Conservation (phyloP, 257 asterid genomes). For the Anisodus tanguticus region DNA sequence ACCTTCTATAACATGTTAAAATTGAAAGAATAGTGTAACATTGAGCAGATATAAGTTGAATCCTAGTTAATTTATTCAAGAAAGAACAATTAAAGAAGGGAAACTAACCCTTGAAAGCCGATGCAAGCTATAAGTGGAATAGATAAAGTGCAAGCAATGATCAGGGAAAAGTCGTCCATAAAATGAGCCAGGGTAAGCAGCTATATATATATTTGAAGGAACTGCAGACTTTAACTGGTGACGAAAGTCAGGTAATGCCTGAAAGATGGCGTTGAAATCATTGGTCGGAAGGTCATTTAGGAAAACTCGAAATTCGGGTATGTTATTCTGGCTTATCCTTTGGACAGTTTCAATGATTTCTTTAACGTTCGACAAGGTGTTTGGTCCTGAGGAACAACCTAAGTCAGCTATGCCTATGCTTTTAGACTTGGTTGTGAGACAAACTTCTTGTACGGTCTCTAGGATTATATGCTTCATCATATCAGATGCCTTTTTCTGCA, state of each 20-base stretch:
- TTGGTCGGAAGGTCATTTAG: slow-evolving; percentile 79
- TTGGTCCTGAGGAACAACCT: slow-evolving; percentile 91
- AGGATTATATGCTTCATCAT: slow-evolving; percentile 62
- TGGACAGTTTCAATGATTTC: slow-evolving; percentile 53
- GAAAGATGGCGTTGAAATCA: slow-evolving; percentile 81
- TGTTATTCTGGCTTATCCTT: slow-evolving; percentile 28
- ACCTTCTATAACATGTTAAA: too few species aligned
- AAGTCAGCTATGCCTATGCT: slow-evolving; percentile 86
- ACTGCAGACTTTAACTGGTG: slow-evolving; percentile 39
- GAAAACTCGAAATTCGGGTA: slow-evolving; percentile 68
- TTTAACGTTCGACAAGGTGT: slow-evolving; percentile 64
- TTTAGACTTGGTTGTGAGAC: slow-evolving; percentile 47
- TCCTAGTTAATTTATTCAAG: neutral
- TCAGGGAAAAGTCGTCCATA: slow-evolving; percentile 81
- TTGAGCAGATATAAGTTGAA: too few species aligned
- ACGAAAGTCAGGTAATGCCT: slow-evolving; percentile 69
- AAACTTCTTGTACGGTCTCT: slow-evolving; percentile 52
- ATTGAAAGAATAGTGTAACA: too few species aligned
- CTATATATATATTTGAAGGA: slow-evolving; percentile 52
- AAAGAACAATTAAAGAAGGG: neutral
- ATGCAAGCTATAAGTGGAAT: slow-evolving; percentile 82
- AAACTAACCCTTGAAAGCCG: slow-evolving; percentile 74
- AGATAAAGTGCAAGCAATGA: slow-evolving; percentile 62
- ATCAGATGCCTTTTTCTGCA: slow-evolving; percentile 75
- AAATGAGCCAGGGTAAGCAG: slow-evolving; percentile 82